A percentile compares a stretch with the other conserved stretches of the same genome.
Conservation (phyloP, 192 early-diverging fungal species). For the Coemansia sp. region DNA sequence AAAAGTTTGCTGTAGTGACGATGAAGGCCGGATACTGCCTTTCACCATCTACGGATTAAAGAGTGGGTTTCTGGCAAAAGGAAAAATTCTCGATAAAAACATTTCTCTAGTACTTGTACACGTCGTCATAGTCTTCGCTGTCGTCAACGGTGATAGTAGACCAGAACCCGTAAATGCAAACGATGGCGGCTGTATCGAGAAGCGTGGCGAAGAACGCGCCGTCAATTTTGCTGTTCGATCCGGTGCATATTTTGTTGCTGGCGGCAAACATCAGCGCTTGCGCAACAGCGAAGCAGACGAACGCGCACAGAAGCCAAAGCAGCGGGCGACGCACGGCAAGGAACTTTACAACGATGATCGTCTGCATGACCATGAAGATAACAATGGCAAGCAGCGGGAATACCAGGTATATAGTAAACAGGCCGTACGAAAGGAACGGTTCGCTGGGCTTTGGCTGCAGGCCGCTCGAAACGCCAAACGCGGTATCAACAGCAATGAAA, state of each 20-base stretch:
- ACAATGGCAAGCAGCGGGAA: conserved; percentile 49
- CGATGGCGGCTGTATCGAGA: conserved; percentile 47
- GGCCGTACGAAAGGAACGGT: conserved; percentile 43
- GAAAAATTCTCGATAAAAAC: not conserved
- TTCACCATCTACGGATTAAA: conserved; percentile 1
- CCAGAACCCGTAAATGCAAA: conserved; percentile 59
- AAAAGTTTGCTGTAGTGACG: not conserved
- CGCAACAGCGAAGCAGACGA: conserved; percentile 46
- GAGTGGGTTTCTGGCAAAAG: not conserved
- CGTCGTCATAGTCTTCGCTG: conserved; percentile 36
- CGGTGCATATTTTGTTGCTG: conserved; percentile 56
- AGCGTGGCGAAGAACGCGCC: conserved; percentile 58
- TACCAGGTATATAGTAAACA: conserved; percentile 53
- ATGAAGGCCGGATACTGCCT: not conserved
- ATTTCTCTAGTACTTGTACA: conserved; percentile 46
- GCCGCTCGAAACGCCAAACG: conserved; percentile 50
- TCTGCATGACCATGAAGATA: conserved; percentile 37
- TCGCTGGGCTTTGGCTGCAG: conserved; percentile 44
- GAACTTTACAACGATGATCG: conserved; percentile 45
- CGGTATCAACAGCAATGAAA: conserved; percentile 53
- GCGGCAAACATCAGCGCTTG: conserved; percentile 52
- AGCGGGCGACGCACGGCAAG: conserved; percentile 50
- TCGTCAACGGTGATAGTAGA: conserved; percentile 58
- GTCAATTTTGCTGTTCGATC: conserved; percentile 46
- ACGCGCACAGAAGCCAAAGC: conserved; percentile 41